Percentiles rank a stretch among this genome's conserved stretches.
These are phyloP conservation scores for Lasiodiplodia hormozganensis DNA, from an alignment of 2,329 filamentous ascomycete species.

Conservation along the genomic window DNA sequence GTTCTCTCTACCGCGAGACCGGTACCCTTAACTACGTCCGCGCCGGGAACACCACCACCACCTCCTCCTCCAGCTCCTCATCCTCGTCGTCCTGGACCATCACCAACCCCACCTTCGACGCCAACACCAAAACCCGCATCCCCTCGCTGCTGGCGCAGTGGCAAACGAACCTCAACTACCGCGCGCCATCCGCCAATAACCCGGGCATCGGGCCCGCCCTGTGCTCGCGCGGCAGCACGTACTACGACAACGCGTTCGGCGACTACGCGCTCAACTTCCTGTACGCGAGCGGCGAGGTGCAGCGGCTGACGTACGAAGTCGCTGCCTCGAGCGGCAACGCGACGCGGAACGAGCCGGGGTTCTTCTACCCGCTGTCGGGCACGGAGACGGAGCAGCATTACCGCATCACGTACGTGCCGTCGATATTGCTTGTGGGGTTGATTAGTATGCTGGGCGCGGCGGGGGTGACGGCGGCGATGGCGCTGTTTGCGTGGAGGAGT, in stretches of 20 bases:
- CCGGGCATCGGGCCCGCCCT: constrained; percentile 9
- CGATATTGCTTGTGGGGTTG: constrained; percentile 30
- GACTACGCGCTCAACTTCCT: constrained; percentile 30
- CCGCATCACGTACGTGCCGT: constrained; percentile 34
- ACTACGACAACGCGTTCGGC: constrained; percentile 1
- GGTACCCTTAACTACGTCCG: neutral
- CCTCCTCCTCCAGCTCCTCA: neutral
- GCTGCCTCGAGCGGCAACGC: constrained; percentile 23
- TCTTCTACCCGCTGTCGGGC: constrained; percentile 25
- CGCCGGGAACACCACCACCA: neutral
- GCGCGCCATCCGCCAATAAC: neutral
- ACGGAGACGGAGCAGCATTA: constrained; percentile 24
- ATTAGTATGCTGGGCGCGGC: neutral
- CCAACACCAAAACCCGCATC: neutral
- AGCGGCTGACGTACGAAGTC: constrained; percentile 34
- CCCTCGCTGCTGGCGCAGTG: constrained; percentile 2
- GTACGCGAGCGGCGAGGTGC: constrained; percentile 32
- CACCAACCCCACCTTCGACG: neutral
- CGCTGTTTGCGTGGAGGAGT: neutral
- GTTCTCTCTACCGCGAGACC: constrained; percentile 2
- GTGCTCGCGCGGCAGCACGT: neutral
- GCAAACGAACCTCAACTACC: constrained; percentile 16
- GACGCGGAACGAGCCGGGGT: constrained; percentile 15
- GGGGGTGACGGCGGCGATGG: neutral
- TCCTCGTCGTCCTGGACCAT: neutral